These are phyloP conservation scores for Emergomyces orientalis DNA, from an alignment of 2,329 filamentous ascomycete species.

Conservation along the genomic window DNA sequence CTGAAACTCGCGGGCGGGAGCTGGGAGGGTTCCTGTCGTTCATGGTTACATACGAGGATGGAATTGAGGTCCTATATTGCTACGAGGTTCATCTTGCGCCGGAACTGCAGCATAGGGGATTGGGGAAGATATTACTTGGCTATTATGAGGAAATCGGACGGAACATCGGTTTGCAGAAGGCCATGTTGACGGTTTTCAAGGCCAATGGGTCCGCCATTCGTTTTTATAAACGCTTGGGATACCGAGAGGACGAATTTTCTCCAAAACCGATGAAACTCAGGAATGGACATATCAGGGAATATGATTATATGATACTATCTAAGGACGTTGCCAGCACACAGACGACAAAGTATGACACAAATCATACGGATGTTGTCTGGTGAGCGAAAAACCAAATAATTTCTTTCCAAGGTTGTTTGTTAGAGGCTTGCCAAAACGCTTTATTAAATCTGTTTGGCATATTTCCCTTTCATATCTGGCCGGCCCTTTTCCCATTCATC, in stretches of 20 bases:
- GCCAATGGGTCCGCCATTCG: conserved; percentile 39
- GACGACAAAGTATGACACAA: not conserved
- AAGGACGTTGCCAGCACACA: conserved; percentile 28
- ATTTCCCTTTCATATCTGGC: conserved; percentile 81
- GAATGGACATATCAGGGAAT: conserved; percentile 41
- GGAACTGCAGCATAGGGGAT: conserved; percentile 37
- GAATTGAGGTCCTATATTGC: conserved; percentile 50
- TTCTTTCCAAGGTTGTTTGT: not conserved
- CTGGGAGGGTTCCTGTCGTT: conserved; percentile 43
- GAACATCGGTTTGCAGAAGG: conserved; percentile 42
- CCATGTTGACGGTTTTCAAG: conserved; percentile 53
- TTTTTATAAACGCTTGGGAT: conserved; percentile 46
- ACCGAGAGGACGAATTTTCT: conserved; percentile 43
- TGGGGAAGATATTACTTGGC: conserved; percentile 44
- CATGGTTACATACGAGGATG: conserved; percentile 49
- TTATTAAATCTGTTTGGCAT: conserved; percentile 67
- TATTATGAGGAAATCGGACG: conserved; percentile 41
- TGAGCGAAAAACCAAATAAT: not conserved
- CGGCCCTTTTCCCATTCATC: conserved; percentile 92
- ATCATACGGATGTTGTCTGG: not conserved
- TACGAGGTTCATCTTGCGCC: conserved; percentile 52
- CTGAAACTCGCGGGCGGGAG: not conserved
- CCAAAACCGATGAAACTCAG: conserved; percentile 42
- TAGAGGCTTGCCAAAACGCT: not conserved
- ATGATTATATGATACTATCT: conserved; percentile 47